phyloP scores from a whole-genome alignment of 495 filamentous ascomycete species.

The Podospora anserina region DNA sequence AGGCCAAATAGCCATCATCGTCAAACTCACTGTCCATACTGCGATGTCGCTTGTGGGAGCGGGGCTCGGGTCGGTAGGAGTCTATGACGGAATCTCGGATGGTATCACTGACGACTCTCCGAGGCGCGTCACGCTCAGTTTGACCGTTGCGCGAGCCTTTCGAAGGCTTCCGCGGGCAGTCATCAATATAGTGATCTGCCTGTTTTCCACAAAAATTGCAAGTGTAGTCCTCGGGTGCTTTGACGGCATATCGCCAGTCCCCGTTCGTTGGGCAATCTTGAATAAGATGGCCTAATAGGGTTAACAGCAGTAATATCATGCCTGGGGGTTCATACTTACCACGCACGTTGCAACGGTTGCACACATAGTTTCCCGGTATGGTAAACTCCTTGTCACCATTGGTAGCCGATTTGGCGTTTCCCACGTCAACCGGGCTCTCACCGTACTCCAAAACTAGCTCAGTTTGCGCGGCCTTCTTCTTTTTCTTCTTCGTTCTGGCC shows the following conservation, averaged over 20 bases:
- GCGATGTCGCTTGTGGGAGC: neutral
- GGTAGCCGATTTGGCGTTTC: too few relatives aligned
- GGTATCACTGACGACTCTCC: neutral
- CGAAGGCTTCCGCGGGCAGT: neutral
- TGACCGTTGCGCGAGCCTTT: neutral
- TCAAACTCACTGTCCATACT: neutral
- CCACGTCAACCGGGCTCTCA: too few relatives aligned
- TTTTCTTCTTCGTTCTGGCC: neutral
- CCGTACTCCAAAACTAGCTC: neutral
- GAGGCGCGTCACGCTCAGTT: neutral
- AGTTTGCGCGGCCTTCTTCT: neutral
- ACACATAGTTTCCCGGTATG: neutral
- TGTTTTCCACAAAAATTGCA: constrained; percentile 36
- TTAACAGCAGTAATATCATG: neutral
- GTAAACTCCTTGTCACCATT: neutral
- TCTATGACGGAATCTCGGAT: too few relatives aligned
- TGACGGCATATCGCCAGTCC: constrained; percentile 24
- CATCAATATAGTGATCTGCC: neutral
- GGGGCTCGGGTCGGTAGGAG: neutral
- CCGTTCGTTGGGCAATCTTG: constrained; percentile 37
- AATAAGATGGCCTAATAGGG: constrained; percentile 37
- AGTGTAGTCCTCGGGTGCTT: constrained; percentile 29
- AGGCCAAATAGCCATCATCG: neutral
- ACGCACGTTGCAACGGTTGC: neutral
- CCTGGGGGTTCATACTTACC: neutral